These are phyloP conservation scores for Sclerotinia minor DNA, from an alignment of 2,329 filamentous ascomycete genomes.

Conservation along the genomic window DNA sequence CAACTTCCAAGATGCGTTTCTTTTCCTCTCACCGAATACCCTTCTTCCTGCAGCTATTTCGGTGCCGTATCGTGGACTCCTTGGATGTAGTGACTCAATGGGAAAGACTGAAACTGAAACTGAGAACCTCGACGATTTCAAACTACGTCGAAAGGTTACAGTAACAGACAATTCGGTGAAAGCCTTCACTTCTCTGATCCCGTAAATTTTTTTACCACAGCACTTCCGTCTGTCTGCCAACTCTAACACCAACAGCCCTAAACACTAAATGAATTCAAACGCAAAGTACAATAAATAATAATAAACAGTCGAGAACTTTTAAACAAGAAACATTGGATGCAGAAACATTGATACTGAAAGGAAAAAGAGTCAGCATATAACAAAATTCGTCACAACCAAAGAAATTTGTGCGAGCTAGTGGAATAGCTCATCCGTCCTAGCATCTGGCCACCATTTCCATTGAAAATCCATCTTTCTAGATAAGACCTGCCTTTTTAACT, in stretches of 20 bases:
- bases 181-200: conserved; percentile 4
- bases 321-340: conserved; percentile 6
- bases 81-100: not conserved
- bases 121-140: conserved; percentile 22
- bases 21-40: not conserved
- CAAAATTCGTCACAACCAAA: not conserved
- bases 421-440: not conserved
- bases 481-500: conserved; percentile 13
- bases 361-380: conserved; percentile 7
- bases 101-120: conserved; percentile 4
- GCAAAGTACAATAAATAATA: not conserved
- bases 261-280: not conserved
- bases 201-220: not conserved
- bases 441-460: not conserved
- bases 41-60: conserved; percentile 4
- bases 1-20: conserved; percentile 11
- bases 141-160: conserved; percentile 21
- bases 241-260: not conserved
- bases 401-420: conserved; percentile 12
- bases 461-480: not conserved
- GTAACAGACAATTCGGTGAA: conserved; percentile 10
- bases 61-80: too few species aligned
- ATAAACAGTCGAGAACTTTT: not conserved
- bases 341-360: not conserved
- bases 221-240: not conserved